Evolutionary conservation across 2,329 filamentous ascomycete species (phyloP).

Genomic region (Phaeoacremonium minimum): DNA sequence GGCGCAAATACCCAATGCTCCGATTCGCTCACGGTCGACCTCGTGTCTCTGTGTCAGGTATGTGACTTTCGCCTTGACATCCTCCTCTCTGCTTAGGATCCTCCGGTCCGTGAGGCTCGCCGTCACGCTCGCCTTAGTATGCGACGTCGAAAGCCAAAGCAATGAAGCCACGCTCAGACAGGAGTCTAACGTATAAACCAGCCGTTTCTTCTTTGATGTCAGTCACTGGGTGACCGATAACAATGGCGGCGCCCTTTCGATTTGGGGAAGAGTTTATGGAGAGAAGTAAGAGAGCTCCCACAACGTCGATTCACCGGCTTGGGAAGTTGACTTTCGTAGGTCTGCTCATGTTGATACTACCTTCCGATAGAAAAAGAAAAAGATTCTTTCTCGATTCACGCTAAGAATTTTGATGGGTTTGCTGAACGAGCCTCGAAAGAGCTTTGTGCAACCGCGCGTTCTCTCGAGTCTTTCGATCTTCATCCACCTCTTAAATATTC

Average conservation of each 20-base stretch:
- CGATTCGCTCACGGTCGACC: constrained; percentile 27
- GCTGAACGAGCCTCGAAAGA: too few species aligned
- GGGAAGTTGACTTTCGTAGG: neutral
- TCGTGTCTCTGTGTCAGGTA: constrained; percentile 21
- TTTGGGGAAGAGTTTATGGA: neutral
- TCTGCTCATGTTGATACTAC: too few species aligned
- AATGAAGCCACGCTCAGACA: constrained; percentile 25
- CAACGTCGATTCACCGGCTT: constrained; percentile 1
- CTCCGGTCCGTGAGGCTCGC: constrained; percentile 29
- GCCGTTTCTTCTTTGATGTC: constrained; percentile 33
- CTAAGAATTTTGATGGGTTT: too few species aligned
- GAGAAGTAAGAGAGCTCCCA: constrained; percentile 1
- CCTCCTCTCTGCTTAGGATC: constrained; percentile 30
- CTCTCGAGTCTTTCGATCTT: too few species aligned
- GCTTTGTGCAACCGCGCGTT: too few species aligned
- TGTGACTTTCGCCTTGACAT: constrained; percentile 26
- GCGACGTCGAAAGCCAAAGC: constrained; percentile 29
- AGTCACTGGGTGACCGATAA: constrained; percentile 24
- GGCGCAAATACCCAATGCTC: constrained; percentile 31
- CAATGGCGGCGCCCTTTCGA: constrained; percentile 11
- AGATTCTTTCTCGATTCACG: too few species aligned
- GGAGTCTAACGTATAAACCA: constrained; percentile 21
- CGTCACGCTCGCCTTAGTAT: constrained; percentile 29
- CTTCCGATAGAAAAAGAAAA: too few species aligned
- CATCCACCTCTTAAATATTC: too few species aligned